phyloP scores from a whole-genome alignment of 345 rosid species.

The Bruguiera parviflora region DNA sequence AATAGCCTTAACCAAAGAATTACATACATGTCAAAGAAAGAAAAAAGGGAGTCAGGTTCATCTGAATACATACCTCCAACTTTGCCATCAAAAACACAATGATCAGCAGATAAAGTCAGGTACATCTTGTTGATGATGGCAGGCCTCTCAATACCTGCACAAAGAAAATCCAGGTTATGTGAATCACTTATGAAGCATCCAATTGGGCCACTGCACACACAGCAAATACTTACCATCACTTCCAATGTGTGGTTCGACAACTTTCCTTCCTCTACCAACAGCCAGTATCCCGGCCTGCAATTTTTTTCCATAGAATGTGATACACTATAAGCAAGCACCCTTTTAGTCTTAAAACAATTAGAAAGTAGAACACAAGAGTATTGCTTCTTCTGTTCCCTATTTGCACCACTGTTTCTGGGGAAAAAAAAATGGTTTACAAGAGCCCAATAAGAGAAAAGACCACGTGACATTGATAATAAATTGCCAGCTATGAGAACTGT shows the following conservation, averaged over 20 bases:
- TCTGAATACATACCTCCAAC: constrained; percentile 58
- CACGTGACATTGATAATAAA: too few species aligned
- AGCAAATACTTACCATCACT: constrained; percentile 54
- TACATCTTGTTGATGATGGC: constrained; percentile 73
- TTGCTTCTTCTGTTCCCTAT: too few species aligned
- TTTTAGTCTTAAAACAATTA: too few species aligned
- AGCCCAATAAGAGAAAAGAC: too few species aligned
- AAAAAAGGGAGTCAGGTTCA: background rate
- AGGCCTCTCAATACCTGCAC: constrained; percentile 68
- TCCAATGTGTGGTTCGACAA: constrained; percentile 67
- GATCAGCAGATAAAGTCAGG: constrained; percentile 86
- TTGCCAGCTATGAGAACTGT: too few species aligned
- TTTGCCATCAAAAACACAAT: constrained; percentile 91
- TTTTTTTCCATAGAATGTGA: background rate
- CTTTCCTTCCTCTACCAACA: constrained; percentile 87
- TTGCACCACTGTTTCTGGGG: too few species aligned
- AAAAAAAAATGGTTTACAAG: too few species aligned
- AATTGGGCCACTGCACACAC: background rate
- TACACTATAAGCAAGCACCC: background rate
- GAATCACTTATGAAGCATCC: background rate
- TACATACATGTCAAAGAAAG: background rate
- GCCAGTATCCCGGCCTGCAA: constrained; percentile 91
- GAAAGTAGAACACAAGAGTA: too few species aligned
- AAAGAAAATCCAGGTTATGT: constrained; percentile 11
- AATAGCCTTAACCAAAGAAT: too few species aligned